Conservation (phyloP, 2,329 filamentous ascomycete genomes). For the Emergomyces africanus region DNA sequence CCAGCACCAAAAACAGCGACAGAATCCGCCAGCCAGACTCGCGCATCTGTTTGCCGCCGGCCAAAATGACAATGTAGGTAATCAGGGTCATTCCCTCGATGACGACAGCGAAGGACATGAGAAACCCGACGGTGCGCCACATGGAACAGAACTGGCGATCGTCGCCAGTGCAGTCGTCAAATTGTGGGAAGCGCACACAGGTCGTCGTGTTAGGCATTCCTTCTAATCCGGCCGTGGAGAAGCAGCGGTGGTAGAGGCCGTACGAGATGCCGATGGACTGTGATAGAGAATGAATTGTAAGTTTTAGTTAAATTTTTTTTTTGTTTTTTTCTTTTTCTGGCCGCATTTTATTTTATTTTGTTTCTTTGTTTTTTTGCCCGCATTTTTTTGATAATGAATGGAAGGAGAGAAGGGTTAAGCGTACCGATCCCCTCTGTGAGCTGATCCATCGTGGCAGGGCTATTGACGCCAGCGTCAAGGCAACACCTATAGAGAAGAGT, state of each 20-base stretch:
- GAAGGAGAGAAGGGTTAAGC: conserved; percentile 1
- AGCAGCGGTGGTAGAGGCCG: conserved; percentile 73
- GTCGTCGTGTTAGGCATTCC: neutral
- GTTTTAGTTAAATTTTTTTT: no score
- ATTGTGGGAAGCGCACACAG: conserved; percentile 48
- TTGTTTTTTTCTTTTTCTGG: no score
- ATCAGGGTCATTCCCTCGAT: conserved; percentile 70
- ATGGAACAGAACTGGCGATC: conserved; percentile 74
- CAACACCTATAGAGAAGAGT: conserved; percentile 23
- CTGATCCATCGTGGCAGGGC: conserved; percentile 37
- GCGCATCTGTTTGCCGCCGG: conserved; percentile 65
- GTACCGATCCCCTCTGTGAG: conserved; percentile 33
- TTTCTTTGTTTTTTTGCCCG: no score
- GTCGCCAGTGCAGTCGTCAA: conserved; percentile 52
- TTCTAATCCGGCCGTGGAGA: conserved; percentile 31
- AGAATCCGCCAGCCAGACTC: conserved; percentile 74
- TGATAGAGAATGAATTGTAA: no score
- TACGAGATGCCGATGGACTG: conserved; percentile 35
- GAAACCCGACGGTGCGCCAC: conserved; percentile 79
- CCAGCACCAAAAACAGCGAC: conserved; percentile 49
- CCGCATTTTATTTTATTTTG: no score
- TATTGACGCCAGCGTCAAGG: conserved; percentile 34
- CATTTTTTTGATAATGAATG: neutral
- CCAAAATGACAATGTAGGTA: conserved; percentile 62
- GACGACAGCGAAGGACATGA: conserved; percentile 76